Percentiles rank a stretch among this genome's conserved stretches.
Conservation (phyloP, 2,329 filamentous ascomycete species). For the Drechslerella stenobrocha region DNA sequence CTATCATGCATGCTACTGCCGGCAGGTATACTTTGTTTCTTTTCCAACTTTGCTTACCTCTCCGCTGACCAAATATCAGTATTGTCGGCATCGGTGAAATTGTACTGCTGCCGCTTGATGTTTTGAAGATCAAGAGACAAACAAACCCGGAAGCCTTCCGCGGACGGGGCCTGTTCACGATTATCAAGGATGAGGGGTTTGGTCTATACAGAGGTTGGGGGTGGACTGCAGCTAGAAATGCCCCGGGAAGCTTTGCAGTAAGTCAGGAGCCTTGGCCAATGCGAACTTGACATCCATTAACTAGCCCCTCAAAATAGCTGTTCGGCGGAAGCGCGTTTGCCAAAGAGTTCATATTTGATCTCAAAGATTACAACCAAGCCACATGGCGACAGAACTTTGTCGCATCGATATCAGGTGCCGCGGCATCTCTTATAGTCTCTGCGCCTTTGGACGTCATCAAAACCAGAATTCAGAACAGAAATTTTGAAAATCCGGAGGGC, state of each 20-base stretch:
- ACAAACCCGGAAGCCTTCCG: conserved; percentile 98
- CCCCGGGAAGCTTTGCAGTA: conserved; percentile 94
- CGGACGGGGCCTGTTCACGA: conserved; percentile 84
- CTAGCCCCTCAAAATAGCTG: conserved; percentile 62
- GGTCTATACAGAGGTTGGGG: conserved; percentile 94
- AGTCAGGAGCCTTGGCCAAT: conserved; percentile 55
- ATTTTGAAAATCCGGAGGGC: conserved; percentile 96
- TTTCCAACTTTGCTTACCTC: background rate
- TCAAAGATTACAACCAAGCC: conserved; percentile 93
- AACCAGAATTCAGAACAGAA: conserved; percentile 95
- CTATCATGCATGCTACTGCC: conserved; percentile 94
- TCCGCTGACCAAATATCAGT: conserved; percentile 58
- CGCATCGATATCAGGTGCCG: conserved; percentile 91
- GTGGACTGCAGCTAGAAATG: conserved; percentile 96
- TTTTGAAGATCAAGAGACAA: conserved; percentile 99
- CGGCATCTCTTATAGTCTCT: conserved; percentile 93
- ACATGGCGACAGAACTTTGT: conserved; percentile 96
- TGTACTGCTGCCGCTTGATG: conserved; percentile 88
- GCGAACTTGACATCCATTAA: background rate
- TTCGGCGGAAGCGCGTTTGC: conserved; percentile 97
- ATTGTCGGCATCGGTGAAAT: conserved; percentile 98
- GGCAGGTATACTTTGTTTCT: conserved; percentile 66
- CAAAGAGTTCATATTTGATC: conserved; percentile 90
- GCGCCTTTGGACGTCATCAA: conserved; percentile 97
- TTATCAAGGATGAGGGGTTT: conserved; percentile 91